Evolutionary conservation across 129 eudicot genomes (phyloP).

Genomic region (Lactuca saligna): DNA sequence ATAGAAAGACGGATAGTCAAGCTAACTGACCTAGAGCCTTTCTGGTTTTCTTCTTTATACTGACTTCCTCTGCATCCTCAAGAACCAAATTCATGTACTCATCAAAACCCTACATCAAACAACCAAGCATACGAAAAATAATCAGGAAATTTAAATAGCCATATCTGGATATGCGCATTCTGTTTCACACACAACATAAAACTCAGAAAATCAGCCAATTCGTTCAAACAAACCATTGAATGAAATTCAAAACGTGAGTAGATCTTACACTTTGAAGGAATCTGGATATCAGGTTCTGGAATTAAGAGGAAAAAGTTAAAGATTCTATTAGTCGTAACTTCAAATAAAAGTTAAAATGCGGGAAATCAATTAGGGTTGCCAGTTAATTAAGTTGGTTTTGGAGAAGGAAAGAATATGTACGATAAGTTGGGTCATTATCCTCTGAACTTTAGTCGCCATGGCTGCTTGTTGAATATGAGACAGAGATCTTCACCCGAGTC

Average conservation of each 20-base stretch:
- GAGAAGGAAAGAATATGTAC: conserved; percentile 23
- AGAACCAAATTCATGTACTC: conserved; percentile 82
- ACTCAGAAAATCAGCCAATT: background rate
- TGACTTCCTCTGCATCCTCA: conserved; percentile 75
- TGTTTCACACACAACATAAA: conserved; percentile 7
- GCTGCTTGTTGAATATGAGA: conserved; percentile 21
- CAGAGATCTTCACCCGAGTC: background rate
- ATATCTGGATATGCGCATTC: conserved; percentile 87
- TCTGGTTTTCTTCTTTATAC: conserved; percentile 68
- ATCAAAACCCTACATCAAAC: conserved; percentile 48
- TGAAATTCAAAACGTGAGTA: background rate
- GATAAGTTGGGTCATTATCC: conserved; percentile 89
- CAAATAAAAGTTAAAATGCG: background rate
- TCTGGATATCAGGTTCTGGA: conserved; percentile 73
- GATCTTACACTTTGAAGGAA: conserved; percentile 73
- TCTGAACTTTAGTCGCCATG: conserved; percentile 88
- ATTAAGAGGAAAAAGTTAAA: background rate
- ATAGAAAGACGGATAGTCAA: background rate
- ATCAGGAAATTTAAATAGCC: conserved; percentile 71
- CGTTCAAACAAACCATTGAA: background rate
- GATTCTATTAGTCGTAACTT: background rate
- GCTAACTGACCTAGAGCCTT: conserved; percentile 51
- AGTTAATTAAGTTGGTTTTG: background rate
- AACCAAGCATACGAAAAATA: background rate
- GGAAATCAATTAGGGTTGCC: background rate